Base-by-base conservation (phyloP, 805 yeast genomes). In the Cyberlindnera lachancei region DNA sequence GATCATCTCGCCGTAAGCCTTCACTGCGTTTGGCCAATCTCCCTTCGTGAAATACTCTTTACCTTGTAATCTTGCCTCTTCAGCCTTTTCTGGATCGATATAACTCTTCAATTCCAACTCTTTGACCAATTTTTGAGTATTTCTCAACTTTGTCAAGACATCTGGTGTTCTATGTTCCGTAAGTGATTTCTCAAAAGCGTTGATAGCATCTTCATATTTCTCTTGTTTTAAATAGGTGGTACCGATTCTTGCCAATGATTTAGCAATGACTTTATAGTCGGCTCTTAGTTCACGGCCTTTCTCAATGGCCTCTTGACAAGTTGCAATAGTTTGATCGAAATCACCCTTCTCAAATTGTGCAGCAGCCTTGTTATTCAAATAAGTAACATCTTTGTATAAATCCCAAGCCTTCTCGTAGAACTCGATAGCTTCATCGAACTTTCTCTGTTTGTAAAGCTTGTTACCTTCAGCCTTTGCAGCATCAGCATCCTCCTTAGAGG, bases 81-180 rank as follows among this genome's bases (percentile, higher is more conserved):
- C 97, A 8, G 97, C 96, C 63, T 84, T 79, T 47, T 68, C 96
- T 23, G 95, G 94, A 57, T 87, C 81, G 46, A 90, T 61, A 56
- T 88, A 92, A 21, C 78, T 74, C 50, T 74, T 73, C 24, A 82
- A 73, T 61, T 87, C 96, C 53, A 71, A 68, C 36, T 66, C 68
- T 66, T 92, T 88, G 46, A 85, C 68, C 47, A 80, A 83, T 59
- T 84, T 86, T 63, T 92, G 96, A 23, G 95, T 70, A 13, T 76
- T 59, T 63, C 97, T 81, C 53, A 92, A 73, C 64, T 90, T 92
- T 48, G 75, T 76, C 50, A 92, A 70, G 18, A 85, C 84, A 37
- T 87, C 96, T 17, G 97, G 95, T 15, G 95, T 85, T 66, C 99
- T 79, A 64, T 87, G 96, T 66, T 92, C 99, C 28, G 97, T 92